phyloP scores from a whole-genome alignment of 1,284 basidiomycete species.

The Mycena citricolor region DNA sequence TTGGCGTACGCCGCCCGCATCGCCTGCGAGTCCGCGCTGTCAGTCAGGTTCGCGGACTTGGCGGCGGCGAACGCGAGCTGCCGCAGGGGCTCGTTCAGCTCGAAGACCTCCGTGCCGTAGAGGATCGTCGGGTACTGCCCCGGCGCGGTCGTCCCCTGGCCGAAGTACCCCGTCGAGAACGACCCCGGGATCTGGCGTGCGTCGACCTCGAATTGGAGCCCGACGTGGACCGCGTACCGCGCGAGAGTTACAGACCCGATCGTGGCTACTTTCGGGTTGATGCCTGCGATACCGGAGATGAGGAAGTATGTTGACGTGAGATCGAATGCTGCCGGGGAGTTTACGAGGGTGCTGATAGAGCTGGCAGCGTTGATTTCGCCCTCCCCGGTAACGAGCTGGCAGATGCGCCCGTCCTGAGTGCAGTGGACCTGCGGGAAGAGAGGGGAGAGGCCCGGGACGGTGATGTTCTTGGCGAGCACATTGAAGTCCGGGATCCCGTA shows the following conservation, averaged over 20 bases:
- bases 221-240: slow-evolving; percentile 44
- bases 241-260: slow-evolving; percentile 43
- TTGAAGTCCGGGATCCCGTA: slow-evolving; percentile 20
- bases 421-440: slow-evolving; percentile 18
- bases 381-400: slow-evolving; percentile 37
- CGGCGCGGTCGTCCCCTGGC: slow-evolving; percentile 34
- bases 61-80: slow-evolving; percentile 34
- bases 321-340: slow-evolving; percentile 36
- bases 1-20: slow-evolving; percentile 21
- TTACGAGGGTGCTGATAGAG: slow-evolving; percentile 36
- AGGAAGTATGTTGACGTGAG: slow-evolving; percentile 45
- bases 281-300: slow-evolving; percentile 46
- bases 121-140: slow-evolving; percentile 32
- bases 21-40: slow-evolving; percentile 33
- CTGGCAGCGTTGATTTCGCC: slow-evolving; percentile 48
- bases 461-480: slow-evolving; percentile 15
- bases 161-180: slow-evolving; percentile 43
- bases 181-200: slow-evolving; percentile 41
- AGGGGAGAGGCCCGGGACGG: slow-evolving; percentile 19
- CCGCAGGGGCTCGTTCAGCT: slow-evolving; percentile 46
- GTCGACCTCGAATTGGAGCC: slow-evolving; percentile 46
- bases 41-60: slow-evolving; percentile 35
- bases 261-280: slow-evolving; percentile 31
- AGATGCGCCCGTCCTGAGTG: slow-evolving; percentile 33
- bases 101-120: slow-evolving; percentile 52